Evolutionary conservation across 2,329 filamentous ascomycete species (phyloP).

Genomic region (Cryphonectria nitschkei): DNA sequence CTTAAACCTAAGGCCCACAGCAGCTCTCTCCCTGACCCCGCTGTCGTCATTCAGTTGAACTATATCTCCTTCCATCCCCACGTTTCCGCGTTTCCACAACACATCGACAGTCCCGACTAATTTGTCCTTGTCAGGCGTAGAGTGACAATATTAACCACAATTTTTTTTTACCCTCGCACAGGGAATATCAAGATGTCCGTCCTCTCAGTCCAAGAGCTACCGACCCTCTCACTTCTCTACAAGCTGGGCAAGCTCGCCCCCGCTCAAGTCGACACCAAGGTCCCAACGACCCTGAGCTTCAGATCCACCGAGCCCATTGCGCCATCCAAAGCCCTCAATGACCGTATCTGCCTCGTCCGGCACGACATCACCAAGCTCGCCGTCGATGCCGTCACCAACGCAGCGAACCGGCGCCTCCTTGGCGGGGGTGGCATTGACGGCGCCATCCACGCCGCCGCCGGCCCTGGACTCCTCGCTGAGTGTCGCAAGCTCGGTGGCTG

Average conservation of each 20-base stretch:
- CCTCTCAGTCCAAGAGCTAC: conserved; percentile 58
- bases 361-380: conserved; percentile 81
- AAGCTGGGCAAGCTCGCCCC: conserved; percentile 52
- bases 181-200: conserved; percentile 40
- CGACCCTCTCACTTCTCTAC: conserved; percentile 69
- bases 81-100: neutral
- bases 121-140: neutral
- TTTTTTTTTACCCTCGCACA: neutral
- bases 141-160: neutral
- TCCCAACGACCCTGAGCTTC: conserved; percentile 32
- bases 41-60: conserved; percentile 23
- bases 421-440: conserved; percentile 92
- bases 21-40: conserved; percentile 19
- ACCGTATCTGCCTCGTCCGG: conserved; percentile 70
- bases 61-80: neutral
- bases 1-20: conserved; percentile 11
- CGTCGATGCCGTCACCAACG: conserved; percentile 88
- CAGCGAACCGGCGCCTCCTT: conserved; percentile 77
- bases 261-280: conserved; percentile 26
- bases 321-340: conserved; percentile 63
- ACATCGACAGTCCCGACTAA: neutral
- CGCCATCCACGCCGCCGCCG: conserved; percentile 85
- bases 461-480: conserved; percentile 67
- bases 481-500: conserved; percentile 76
- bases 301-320: conserved; percentile 32